Percentiles rank a stretch among this genome's conserved stretches.
phyloP scores from a whole-genome alignment of 306 rosid species.

The peach (Prunus persica) region DNA sequence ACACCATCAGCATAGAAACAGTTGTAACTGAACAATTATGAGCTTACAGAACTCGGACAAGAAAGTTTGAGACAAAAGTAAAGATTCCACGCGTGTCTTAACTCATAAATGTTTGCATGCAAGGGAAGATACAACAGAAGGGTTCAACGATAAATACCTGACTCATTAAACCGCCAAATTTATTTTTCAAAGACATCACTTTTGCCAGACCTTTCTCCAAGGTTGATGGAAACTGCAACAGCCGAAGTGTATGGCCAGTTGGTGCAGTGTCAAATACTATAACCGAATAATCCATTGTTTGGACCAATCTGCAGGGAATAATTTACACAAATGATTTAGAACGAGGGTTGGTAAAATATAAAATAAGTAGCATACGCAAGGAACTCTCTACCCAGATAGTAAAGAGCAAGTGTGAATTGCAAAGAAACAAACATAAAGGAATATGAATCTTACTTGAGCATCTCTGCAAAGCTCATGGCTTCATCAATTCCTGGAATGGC shows the following conservation, averaged over 20 bases:
- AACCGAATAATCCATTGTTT: conserved; percentile 97
- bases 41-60: not conserved
- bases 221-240: conserved; percentile 93
- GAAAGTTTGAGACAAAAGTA: not conserved
- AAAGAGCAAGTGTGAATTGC: not conserved
- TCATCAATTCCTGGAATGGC: conserved; percentile 99
- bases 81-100: not conserved
- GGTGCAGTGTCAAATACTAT: conserved; percentile 99
- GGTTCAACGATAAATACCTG: conserved; percentile 53
- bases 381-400: not conserved
- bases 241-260: conserved; percentile 94
- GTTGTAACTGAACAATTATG: conserved; percentile 9
- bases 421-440: conserved; percentile 2
- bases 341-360: not conserved
- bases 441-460: conserved; percentile 69
- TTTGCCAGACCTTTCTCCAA: conserved; percentile 94
- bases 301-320: conserved; percentile 78
- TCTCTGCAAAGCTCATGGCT: conserved; percentile 99
- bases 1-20: not conserved
- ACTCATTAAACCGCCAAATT: conserved; percentile 81
- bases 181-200: conserved; percentile 90
- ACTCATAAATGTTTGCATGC: not conserved
- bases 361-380: not conserved
- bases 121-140: not conserved
- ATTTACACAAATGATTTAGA: not conserved